A percentile compares a stretch with the other conserved stretches of the same genome.
phyloP scores from a whole-genome alignment of 306 rosid genomes.

The Rosa rugosa region DNA sequence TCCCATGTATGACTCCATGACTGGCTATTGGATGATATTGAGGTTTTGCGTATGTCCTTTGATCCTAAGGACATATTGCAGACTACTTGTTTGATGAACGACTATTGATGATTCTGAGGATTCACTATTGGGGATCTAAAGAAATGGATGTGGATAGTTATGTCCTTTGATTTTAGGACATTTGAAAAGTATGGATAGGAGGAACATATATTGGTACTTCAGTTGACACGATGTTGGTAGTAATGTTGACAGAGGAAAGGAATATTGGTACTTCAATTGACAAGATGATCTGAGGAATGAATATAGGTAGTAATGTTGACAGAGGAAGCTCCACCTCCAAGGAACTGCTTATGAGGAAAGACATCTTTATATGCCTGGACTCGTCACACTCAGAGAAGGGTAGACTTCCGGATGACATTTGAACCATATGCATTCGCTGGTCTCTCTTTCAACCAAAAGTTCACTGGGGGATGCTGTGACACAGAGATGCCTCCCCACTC shows the following conservation, averaged over 20 bases:
- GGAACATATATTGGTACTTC: background rate
- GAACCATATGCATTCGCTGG: background rate
- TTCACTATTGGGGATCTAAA: background rate
- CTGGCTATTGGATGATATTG: background rate
- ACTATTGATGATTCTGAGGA: background rate
- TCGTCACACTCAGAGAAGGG: background rate
- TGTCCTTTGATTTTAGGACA: background rate
- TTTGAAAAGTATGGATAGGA: background rate
- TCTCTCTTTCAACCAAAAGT: background rate
- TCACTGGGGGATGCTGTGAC: no score
- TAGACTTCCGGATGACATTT: background rate
- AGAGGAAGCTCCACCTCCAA: constrained; percentile 26
- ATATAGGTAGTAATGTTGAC: constrained; percentile 15
- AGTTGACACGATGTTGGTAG: background rate
- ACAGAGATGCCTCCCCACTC: no score
- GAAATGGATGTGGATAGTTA: background rate
- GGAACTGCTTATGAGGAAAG: constrained; percentile 10
- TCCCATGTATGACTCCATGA: background rate
- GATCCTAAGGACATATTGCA: background rate
- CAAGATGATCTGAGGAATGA: background rate
- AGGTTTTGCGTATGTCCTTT: background rate
- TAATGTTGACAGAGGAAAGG: background rate
- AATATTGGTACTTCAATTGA: background rate
- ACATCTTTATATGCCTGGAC: background rate
- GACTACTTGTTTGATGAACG: background rate